Conservation (phyloP, 805 yeast species). For the Huiozyma sinensis region DNA sequence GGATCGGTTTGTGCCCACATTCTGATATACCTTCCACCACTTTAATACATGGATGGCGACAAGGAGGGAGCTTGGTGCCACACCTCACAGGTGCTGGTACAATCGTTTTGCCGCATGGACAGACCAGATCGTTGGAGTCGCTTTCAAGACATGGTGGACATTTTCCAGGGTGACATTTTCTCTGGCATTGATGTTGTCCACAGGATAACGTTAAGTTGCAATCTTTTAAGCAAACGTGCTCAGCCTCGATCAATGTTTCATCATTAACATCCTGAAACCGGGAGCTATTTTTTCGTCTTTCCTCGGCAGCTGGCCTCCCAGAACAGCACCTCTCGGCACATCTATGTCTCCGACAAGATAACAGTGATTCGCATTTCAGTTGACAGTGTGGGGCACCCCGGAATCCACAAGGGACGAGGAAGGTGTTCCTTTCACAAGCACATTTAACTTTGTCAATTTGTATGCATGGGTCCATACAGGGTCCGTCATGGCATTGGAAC, state of each 20-base stretch:
- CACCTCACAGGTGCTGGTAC: constrained; percentile 78
- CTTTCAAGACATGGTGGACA: constrained; percentile 77
- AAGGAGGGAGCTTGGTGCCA: constrained; percentile 57
- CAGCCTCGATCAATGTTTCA: constrained; percentile 56
- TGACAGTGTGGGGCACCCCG: constrained; percentile 51
- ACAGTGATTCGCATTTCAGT: constrained; percentile 60
- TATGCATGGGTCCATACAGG: constrained; percentile 57
- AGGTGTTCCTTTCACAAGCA: constrained; percentile 49
- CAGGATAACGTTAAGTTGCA: constrained; percentile 58
- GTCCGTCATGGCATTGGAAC: constrained; percentile 66
- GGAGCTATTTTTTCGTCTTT: constrained; percentile 35
- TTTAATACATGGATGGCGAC: constrained; percentile 56
- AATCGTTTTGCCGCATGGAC: constrained; percentile 73
- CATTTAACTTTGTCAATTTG: constrained; percentile 44
- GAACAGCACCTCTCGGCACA: constrained; percentile 63
- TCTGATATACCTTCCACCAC: constrained; percentile 26
- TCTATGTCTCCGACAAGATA: constrained; percentile 73
- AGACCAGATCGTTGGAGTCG: constrained; percentile 64
- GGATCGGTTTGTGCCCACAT: constrained; percentile 66
- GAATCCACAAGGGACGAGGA: constrained; percentile 53
- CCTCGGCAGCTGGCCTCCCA: constrained; percentile 47
- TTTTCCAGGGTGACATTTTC: constrained; percentile 69
- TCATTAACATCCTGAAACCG: constrained; percentile 31
- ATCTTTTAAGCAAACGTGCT: constrained; percentile 57
- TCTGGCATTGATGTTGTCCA: constrained; percentile 56